These are phyloP conservation scores for Fraxinus paxiana DNA, from an alignment of 305 asterid genomes.

Conservation along the genomic window DNA sequence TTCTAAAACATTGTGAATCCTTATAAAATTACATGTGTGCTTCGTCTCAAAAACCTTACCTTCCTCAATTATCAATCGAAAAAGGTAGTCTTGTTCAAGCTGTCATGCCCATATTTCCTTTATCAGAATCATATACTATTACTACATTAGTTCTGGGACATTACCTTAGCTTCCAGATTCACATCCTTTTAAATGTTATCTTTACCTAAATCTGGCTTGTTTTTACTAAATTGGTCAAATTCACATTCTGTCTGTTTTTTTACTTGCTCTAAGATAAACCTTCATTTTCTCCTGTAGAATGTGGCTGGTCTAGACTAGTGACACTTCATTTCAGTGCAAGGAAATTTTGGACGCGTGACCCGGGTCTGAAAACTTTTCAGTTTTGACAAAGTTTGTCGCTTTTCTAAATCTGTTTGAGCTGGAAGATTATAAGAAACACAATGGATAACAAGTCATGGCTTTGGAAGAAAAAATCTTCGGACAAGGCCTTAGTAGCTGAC, in stretches of 20 bases:
- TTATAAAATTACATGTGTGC: not conserved
- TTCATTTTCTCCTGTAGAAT: constrained; percentile 1
- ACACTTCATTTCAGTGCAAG: not conserved
- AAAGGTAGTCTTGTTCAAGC: not conserved
- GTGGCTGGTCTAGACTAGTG: not conserved
- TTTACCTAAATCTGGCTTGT: not conserved
- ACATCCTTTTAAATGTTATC: not conserved
- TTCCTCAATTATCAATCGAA: not conserved
- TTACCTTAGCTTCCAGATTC: not conserved
- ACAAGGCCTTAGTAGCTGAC: constrained; percentile 54
- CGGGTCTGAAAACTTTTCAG: not conserved
- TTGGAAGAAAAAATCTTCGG: constrained; percentile 73
- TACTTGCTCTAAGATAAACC: not conserved
- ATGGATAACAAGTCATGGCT: constrained; percentile 79
- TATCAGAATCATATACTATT: not conserved
- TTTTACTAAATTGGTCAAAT: not conserved
- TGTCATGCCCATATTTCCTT: not conserved
- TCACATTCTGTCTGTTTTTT: not conserved
- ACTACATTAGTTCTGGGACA: not conserved
- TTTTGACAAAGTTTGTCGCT: constrained; percentile 7
- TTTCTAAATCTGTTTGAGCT: constrained; percentile 17
- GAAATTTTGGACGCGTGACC: not conserved
- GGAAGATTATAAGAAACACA: constrained; percentile 20
- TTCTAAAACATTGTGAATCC: not conserved
- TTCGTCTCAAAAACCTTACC: not conserved